Conservation (phyloP, 208 protist genomes). For the Wallacemonas sp. region DNA sequence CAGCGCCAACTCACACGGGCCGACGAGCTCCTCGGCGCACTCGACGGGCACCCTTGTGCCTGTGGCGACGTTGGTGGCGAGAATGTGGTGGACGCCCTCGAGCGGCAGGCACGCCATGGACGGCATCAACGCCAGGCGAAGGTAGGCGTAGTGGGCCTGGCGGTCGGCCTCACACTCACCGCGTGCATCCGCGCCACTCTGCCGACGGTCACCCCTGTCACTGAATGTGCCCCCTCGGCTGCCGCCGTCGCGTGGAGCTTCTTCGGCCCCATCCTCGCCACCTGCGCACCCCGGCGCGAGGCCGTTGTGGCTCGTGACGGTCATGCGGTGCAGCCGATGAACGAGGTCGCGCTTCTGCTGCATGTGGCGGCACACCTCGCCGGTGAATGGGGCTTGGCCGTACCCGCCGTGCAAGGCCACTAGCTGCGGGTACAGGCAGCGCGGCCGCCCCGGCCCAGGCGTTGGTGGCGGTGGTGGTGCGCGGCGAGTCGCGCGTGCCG, state of each 20-base stretch:
- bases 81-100: constrained; percentile 23
- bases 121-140: neutral
- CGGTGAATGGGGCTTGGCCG: constrained; percentile 41
- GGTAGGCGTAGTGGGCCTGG: constrained; percentile 6
- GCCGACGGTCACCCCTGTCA: neutral
- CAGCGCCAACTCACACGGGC: constrained; percentile 28
- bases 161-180: neutral
- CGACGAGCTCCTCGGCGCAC: constrained; percentile 11
- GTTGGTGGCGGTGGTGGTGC: neutral
- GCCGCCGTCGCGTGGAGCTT: neutral
- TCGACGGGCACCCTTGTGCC: constrained; percentile 22
- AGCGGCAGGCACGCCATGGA: constrained; percentile 26
- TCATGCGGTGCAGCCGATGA: neutral
- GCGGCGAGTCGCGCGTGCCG: neutral
- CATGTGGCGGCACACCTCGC: constrained; percentile 3
- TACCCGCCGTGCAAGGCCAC: constrained; percentile 42
- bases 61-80: constrained; percentile 20
- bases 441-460: constrained; percentile 14
- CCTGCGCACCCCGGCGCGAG: neutral
- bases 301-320: neutral
- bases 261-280: neutral
- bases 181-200: neutral
- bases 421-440: constrained; percentile 25
- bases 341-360: constrained; percentile 9
- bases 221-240: neutral